A percentile compares a stretch with the other conserved stretches of the same genome.
Conservation (phyloP, 805 yeast genomes). For the Sugiyamaella valdiviana region DNA sequence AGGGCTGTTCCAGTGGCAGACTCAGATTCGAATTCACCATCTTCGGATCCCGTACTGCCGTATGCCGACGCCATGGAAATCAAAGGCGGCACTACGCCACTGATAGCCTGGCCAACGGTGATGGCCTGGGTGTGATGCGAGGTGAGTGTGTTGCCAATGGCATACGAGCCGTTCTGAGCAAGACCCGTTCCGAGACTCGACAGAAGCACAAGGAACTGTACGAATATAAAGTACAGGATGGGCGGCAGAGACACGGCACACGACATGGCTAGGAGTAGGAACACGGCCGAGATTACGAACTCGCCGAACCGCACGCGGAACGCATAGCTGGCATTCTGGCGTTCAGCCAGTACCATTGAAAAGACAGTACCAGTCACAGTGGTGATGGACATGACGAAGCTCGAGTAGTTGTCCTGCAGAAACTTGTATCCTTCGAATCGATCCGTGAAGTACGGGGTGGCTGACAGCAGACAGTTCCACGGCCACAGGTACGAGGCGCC, state of each 20-base stretch:
- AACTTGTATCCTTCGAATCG: slow-evolving; percentile 41
- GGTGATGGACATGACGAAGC: slow-evolving; percentile 83
- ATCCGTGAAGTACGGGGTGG: slow-evolving; percentile 70
- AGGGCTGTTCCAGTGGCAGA: slow-evolving; percentile 20
- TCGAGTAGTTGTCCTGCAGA: slow-evolving; percentile 52
- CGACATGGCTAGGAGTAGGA: slow-evolving; percentile 49
- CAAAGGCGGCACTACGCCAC: slow-evolving; percentile 86
- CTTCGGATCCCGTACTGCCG: background rate
- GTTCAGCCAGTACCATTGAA: slow-evolving; percentile 57
- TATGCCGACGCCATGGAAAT: slow-evolving; percentile 52
- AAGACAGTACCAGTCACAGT: slow-evolving; percentile 59
- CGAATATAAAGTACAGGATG: slow-evolving; percentile 36
- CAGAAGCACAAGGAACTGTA: slow-evolving; percentile 57
- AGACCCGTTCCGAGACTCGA: slow-evolving; percentile 73
- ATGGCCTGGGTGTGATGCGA: slow-evolving; percentile 78
- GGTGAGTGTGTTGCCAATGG: slow-evolving; percentile 72
- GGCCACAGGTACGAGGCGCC: slow-evolving; percentile 92
- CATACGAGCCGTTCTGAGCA: slow-evolving; percentile 87
- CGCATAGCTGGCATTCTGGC: slow-evolving; percentile 57
- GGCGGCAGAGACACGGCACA: slow-evolving; percentile 29
- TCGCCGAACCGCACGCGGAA: slow-evolving; percentile 58
- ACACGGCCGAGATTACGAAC: slow-evolving; percentile 48
- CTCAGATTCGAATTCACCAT: slow-evolving; percentile 3
- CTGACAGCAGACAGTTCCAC: slow-evolving; percentile 88
- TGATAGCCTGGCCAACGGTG: slow-evolving; percentile 91